Evolutionary conservation across 306 rosid genomes (phyloP).

Genomic region (Inga oerstediana): DNA sequence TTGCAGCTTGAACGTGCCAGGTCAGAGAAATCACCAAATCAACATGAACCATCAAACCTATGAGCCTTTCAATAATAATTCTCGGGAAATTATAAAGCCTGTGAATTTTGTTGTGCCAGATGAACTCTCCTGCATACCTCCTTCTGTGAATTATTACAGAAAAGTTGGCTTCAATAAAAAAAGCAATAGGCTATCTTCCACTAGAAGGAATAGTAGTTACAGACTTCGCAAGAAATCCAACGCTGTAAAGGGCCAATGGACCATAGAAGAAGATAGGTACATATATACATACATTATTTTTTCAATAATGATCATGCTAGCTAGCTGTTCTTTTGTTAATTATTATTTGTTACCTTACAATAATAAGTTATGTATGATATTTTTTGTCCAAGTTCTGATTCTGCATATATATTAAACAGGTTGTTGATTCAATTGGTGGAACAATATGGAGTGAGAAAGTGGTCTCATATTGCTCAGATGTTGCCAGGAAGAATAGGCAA

Average conservation of each 20-base stretch:
- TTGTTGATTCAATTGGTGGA: constrained; percentile 74
- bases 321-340: neutral
- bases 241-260: constrained; percentile 92
- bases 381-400: neutral
- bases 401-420: constrained; percentile 44
- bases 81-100: constrained; percentile 45
- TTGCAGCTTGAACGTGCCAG: constrained; percentile 43
- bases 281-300: neutral
- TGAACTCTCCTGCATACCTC: constrained; percentile 64
- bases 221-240: constrained; percentile 61
- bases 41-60: constrained; percentile 42
- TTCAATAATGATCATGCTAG: neutral
- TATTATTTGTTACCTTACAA: constrained; percentile 1
- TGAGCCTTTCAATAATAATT: constrained; percentile 28
- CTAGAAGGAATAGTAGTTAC: constrained; percentile 38
- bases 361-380: neutral
- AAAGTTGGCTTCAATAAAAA: constrained; percentile 42
- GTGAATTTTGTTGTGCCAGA: constrained; percentile 54
- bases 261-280: constrained; percentile 89
- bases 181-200: constrained; percentile 23
- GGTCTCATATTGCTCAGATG: constrained; percentile 89
- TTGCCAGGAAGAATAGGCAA: constrained; percentile 95
- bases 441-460: constrained; percentile 86
- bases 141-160: constrained; percentile 46
- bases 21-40: constrained; percentile 44